These are phyloP conservation scores for Crassisporium funariophilum DNA, from an alignment of 768 basidiomycete genomes.

Conservation along the genomic window DNA sequence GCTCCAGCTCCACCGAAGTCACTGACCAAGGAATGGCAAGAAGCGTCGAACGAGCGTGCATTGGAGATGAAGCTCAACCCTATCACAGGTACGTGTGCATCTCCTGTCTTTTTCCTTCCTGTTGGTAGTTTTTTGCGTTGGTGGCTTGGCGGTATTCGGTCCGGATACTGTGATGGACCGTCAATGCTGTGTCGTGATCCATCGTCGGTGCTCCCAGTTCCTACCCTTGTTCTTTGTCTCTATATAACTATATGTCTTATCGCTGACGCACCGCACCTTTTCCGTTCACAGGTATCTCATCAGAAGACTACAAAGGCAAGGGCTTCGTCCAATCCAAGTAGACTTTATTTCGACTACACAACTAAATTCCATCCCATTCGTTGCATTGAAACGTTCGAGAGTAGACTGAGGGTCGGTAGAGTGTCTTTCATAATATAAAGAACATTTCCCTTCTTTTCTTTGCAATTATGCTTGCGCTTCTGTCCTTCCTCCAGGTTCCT, in stretches of 20 bases:
- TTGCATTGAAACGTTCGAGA: too few species aligned
- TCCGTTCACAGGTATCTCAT: constrained; percentile 68
- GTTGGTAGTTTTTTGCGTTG: background rate
- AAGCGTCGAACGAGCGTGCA: constrained; percentile 84
- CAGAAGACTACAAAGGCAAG: constrained; percentile 86
- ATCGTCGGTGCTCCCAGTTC: background rate
- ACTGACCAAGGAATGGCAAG: constrained; percentile 91
- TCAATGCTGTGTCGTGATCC: too few species aligned
- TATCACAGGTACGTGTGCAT: constrained; percentile 66
- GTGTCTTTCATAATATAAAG: too few species aligned
- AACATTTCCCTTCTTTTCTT: too few species aligned
- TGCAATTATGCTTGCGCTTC: too few species aligned
- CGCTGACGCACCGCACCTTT: constrained; percentile 5
- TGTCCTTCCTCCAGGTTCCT: too few species aligned
- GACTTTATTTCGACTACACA: too few species aligned
- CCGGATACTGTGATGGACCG: background rate
- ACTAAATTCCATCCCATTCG: too few species aligned
- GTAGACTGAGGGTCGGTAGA: too few species aligned
- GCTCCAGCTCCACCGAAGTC: constrained; percentile 77
- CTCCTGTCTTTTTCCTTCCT: constrained; percentile 2
- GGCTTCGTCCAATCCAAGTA: constrained; percentile 62
- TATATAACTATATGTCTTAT: constrained; percentile 2
- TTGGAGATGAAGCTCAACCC: constrained; percentile 86
- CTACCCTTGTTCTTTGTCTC: constrained; percentile 4
- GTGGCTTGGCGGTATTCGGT: constrained; percentile 4